Conservation (phyloP, 768 basidiomycete genomes). For the Cytidiella melzeri region DNA sequence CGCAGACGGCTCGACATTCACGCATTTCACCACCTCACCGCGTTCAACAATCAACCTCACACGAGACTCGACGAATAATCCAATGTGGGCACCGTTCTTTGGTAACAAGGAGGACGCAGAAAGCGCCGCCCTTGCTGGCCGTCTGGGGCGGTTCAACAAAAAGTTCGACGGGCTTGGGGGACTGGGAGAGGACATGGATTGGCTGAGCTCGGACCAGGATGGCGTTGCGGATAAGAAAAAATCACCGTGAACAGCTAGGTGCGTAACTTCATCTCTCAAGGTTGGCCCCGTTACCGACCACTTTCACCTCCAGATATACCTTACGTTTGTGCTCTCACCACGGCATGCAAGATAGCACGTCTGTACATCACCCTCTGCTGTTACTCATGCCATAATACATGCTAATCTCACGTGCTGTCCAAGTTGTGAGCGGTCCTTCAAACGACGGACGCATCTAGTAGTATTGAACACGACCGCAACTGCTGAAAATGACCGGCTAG, state of each 20-base stretch:
- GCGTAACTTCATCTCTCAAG: no score
- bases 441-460: not conserved
- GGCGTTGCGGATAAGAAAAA: not conserved
- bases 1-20: conserved; percentile 84
- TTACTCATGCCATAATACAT: no score
- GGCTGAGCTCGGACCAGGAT: not conserved
- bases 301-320: no score
- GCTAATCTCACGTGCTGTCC: no score
- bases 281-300: no score
- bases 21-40: conserved; percentile 86
- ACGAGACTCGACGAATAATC: conserved; percentile 85
- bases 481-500: no score
- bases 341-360: no score
- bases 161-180: conserved; percentile 44
- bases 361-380: no score
- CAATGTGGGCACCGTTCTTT: conserved; percentile 73
- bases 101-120: conserved; percentile 43
- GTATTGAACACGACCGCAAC: no score
- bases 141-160: conserved; percentile 75
- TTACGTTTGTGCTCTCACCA: no score
- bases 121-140: conserved; percentile 65
- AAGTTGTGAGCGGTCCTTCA: no score
- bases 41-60: conserved; percentile 70
- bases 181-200: not conserved
- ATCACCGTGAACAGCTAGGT: not conserved